phyloP scores from a whole-genome alignment of 352 stramenopile genomes.

The Stramenopiles sp. region DNA sequence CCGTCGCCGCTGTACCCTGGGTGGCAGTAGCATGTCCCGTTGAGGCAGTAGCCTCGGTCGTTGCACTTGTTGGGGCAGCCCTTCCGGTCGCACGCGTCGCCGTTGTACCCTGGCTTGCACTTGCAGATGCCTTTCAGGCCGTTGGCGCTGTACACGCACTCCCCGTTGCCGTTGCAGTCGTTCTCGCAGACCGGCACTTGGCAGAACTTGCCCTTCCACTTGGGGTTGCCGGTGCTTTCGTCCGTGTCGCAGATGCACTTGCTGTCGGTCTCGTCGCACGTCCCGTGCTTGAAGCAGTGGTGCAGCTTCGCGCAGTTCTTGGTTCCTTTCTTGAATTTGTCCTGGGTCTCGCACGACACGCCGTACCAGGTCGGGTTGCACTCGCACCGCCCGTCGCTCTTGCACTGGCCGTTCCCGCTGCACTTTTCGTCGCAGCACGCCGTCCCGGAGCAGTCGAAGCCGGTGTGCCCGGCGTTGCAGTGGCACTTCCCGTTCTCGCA shows the following conservation, averaged over 20 bases:
- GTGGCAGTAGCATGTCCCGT: not conserved
- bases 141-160: no score
- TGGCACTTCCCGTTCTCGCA: not conserved
- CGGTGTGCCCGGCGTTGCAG: not conserved
- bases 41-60: not conserved
- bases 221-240: not conserved
- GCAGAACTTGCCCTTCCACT: not conserved
- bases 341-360: constrained; percentile 1
- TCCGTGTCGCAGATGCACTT: constrained; percentile 8
- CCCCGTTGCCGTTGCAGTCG: not conserved
- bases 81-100: not conserved
- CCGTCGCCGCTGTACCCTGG: not conserved
- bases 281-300: not conserved
- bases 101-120: not conserved
- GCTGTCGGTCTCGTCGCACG: not conserved
- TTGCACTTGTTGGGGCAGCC: not conserved
- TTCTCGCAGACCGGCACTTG: not conserved
- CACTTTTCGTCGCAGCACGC: not conserved
- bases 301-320: no score
- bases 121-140: no score
- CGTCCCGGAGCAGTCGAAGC: not conserved
- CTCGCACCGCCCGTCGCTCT: not conserved
- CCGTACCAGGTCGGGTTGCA: not conserved
- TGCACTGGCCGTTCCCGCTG: not conserved
- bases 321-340: no score